These are phyloP conservation scores for Rhizopus sp. DNA, from an alignment of 371 early-diverging fungal species.

Conservation along the genomic window DNA sequence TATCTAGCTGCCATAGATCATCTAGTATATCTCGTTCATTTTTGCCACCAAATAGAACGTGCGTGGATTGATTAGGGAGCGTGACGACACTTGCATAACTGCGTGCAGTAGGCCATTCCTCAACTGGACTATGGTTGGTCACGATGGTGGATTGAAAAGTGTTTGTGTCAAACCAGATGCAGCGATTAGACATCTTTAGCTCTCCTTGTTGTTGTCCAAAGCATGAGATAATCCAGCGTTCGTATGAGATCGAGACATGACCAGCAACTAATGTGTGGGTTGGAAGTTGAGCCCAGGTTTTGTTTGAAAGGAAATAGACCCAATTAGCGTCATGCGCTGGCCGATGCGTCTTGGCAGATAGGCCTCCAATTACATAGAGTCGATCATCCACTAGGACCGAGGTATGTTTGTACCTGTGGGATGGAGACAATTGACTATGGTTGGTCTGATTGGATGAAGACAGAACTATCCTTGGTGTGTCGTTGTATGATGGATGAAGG, in stretches of 20 bases:
- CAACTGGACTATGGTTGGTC: background rate
- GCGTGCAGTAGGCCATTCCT: conserved; percentile 17
- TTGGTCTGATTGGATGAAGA: background rate
- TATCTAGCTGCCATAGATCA: conserved; percentile 28
- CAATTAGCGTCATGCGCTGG: conserved; percentile 10
- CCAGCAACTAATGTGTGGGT: conserved; percentile 7
- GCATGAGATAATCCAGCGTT: conserved; percentile 29
- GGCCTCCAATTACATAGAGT: conserved; percentile 15
- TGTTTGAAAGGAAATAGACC: conserved; percentile 6
- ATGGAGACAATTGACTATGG: background rate
- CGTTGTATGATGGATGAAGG: conserved; percentile 1
- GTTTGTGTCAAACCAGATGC: conserved; percentile 16
- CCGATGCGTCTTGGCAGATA: background rate
- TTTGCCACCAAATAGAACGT: conserved; percentile 23
- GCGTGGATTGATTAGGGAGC: background rate
- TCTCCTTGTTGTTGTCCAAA: conserved; percentile 18
- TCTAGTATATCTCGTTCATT: conserved; percentile 8
- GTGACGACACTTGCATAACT: conserved; percentile 18
- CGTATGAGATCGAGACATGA: conserved; percentile 20
- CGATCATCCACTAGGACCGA: conserved; percentile 6
- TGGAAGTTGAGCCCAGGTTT: background rate
- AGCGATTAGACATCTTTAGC: background rate
- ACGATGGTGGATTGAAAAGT: background rate
- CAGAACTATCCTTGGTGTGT: conserved; percentile 4
- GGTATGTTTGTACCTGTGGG: conserved; percentile 20